Evolutionary conservation across 441 rosid genomes (phyloP), one percentile per base, ranked within the genome.

Genomic region (Viola pubescens): DNA sequence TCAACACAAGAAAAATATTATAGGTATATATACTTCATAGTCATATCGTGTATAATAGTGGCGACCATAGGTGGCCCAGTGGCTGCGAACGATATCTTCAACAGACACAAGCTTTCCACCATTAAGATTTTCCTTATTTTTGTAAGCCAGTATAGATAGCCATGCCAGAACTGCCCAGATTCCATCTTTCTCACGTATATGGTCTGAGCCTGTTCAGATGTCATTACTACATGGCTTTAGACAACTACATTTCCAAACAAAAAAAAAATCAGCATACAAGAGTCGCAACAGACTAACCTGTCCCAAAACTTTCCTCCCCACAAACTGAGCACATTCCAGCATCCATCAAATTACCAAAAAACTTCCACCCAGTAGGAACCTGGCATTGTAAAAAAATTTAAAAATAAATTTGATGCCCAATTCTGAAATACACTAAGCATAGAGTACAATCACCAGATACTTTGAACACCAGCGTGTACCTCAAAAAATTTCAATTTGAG

Each of bases 361-460:
- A 90, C 70, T 94, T 94, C 99, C 97, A 88, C 61, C 99, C 97
- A 16, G 97, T 94, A 57, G 96, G 99, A 50, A 90, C 99, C 97
- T 90, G 73, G 41, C 46, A 65, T 67, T 2, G 34, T 47, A n/a
- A 48, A 53, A 63, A 14, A 68, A 42, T 19, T 63, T 69, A 62
- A 13, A 65, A 54, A 8, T 55, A 57, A 56, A 56, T 41, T 45
- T 58, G 38, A 62, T 49, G 56, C 40, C 44, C 14, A 46, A 2
- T 26, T 26, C 34, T 26, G 34, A 26, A 26, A 26, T 26, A 26
- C 34, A 26, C 34, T 26, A 26, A 26, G 34, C 34, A 26, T 26
- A 26, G 34, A 26, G 34, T 26, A 26, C 34, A 26, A 26, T 26
- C 2, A 26, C 34, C 34, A 26, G 34, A 26, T 26, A 26, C 34